Conservation (phyloP, 2,329 filamentous ascomycete species). For the Escovopsis weberi region DNA sequence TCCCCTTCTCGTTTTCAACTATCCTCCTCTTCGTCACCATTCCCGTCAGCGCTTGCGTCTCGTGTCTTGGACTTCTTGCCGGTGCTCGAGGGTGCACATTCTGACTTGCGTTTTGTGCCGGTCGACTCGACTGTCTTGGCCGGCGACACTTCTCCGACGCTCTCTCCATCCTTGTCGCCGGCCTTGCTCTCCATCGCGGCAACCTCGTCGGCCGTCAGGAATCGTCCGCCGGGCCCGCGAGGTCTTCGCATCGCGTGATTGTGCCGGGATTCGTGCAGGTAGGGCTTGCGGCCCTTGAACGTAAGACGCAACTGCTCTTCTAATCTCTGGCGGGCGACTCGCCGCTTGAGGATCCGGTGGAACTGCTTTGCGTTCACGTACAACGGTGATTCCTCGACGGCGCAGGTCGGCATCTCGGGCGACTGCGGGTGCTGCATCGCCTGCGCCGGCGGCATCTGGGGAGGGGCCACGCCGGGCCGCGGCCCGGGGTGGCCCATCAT, state of each 20-base stretch:
- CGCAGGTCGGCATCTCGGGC: conserved; percentile 59
- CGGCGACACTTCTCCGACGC: conserved; percentile 16
- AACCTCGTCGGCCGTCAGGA: conserved; percentile 92
- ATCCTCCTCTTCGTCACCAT: conserved; percentile 31
- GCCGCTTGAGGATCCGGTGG: conserved; percentile 86
- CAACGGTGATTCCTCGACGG: conserved; percentile 78
- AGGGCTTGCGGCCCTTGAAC: conserved; percentile 90
- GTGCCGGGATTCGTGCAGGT: conserved; percentile 91
- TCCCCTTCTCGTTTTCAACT: conserved; percentile 15
- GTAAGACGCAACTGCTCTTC: conserved; percentile 87
- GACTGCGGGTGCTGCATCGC: conserved; percentile 57
- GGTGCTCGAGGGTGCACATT: conserved; percentile 29
- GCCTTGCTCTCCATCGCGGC: conserved; percentile 64
- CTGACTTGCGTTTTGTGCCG: conserved; percentile 47
- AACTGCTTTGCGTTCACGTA: conserved; percentile 99
- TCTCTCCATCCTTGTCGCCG: conserved; percentile 25
- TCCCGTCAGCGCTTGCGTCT: conserved; percentile 19
- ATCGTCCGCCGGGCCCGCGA: conserved; percentile 83
- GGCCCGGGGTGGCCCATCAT: conserved; percentile 56
- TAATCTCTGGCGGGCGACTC: conserved; percentile 82
- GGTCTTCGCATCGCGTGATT: conserved; percentile 97
- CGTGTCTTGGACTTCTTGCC: conserved; percentile 47
- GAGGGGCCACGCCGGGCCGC: conserved; percentile 37
- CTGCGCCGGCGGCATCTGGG: conserved; percentile 47
- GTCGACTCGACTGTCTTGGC: conserved; percentile 15